Evolutionary conservation across 2,329 filamentous ascomycete species (phyloP), one percentile per base, ranked within the genome.

Genomic region (Arthrobotrys entomopaga): DNA sequence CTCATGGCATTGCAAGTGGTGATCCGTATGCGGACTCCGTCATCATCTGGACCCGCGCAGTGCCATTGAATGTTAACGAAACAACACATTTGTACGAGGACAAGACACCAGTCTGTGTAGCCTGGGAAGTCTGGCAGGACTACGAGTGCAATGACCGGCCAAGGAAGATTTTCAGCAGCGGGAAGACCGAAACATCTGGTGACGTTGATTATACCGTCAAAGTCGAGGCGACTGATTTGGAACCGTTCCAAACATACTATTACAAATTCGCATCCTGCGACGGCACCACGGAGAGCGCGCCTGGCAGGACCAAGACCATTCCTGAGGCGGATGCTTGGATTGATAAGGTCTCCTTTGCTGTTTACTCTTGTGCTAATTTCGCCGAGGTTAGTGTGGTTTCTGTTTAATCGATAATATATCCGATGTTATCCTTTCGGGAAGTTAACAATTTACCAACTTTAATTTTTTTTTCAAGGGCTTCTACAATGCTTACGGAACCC

Each of bases 141-240:
- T 79, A 83, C 57, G 80, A 82, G n/a, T 82, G 86, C 34, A 81
- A 81, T 10, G 70, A 74, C 3, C 57, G 58, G 11, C 56, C 49
- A 29, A 52, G 63, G 22, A 78, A 82, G 1, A 81, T 86, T 6
- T 86, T 87, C 1, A 83, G 85, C 58, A 82, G 82, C 0, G 90
- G 90, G 3, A 85, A 82, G 40, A 88, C 85, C 0, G 91, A 88
- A 79, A 92, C 90, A 0, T 90, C 86, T 40, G 90, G 87, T 0
- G 90, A 92, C 79, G 87, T 92, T 54, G 90, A 93, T 79, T 93
- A 89, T 79, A 92, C 90, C 0, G 83, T 75, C 34, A 75, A 75
- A 29, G 71, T 75, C 19, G 71, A 75, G 38, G 71, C 71, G 11
- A 65, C 65, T n/a, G 78, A 78, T 1, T 57, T 81, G 40, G 57